A percentile compares a stretch with the other conserved stretches of the same genome.
Evolutionary conservation across 306 rosid genomes (phyloP).

Genomic region (Crataegus laevigata): DNA sequence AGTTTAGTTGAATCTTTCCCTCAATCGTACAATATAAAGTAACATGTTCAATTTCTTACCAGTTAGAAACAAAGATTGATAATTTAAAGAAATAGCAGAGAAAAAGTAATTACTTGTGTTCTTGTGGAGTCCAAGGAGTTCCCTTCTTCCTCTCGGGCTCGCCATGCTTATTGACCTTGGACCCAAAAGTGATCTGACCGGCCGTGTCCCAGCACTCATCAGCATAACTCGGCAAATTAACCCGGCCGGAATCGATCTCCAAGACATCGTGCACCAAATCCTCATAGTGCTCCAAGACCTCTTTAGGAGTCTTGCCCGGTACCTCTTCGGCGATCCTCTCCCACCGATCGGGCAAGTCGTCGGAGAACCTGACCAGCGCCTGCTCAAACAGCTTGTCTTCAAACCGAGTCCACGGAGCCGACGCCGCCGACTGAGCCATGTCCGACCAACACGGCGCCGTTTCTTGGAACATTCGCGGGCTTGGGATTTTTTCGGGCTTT

Average conservation of each 20-base stretch:
- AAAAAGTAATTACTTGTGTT: slow-evolving; percentile 51
- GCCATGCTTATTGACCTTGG: slow-evolving; percentile 20
- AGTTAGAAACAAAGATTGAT: not conserved
- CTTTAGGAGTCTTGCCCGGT: slow-evolving; percentile 50
- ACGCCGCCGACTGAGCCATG: slow-evolving; percentile 13
- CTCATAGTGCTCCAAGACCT: slow-evolving; percentile 53
- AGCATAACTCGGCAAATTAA: slow-evolving; percentile 53
- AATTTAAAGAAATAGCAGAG: not conserved
- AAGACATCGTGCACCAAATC: slow-evolving; percentile 56
- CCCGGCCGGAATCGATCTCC: slow-evolving; percentile 73
- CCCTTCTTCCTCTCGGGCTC: slow-evolving; percentile 83
- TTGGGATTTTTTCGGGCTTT: not conserved
- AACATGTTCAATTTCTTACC: not conserved
- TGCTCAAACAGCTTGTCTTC: slow-evolving; percentile 78
- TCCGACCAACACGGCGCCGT: slow-evolving; percentile 26
- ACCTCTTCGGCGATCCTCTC: slow-evolving; percentile 49
- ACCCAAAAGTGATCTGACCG: slow-evolving; percentile 60
- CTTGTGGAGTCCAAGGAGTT: slow-evolving; percentile 84
- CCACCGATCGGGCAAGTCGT: slow-evolving; percentile 60
- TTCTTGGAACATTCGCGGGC: slow-evolving; percentile 31
- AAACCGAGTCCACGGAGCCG: slow-evolving; percentile 54
- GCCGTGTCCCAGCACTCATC: slow-evolving; percentile 65
- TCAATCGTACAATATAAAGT: too few relatives aligned
- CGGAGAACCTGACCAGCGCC: slow-evolving; percentile 54
- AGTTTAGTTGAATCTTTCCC: not conserved